Conservation (phyloP, 1,284 basidiomycete species). For the Leccinum idahoense region DNA sequence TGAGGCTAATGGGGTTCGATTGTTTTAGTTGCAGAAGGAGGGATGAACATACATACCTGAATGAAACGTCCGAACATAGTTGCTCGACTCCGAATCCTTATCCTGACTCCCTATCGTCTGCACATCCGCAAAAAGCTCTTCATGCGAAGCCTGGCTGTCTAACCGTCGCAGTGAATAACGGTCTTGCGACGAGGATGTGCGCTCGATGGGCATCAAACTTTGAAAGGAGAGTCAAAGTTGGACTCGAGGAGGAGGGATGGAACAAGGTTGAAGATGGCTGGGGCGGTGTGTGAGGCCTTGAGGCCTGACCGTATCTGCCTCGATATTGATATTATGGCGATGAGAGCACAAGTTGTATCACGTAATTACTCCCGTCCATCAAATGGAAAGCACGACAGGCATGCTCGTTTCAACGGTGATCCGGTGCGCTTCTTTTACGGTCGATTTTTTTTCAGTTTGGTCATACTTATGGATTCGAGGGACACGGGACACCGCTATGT, state of each 20-base stretch:
- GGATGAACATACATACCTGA: conserved; percentile 14
- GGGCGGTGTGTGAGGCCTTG: conserved; percentile 11
- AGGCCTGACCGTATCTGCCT: too few species aligned
- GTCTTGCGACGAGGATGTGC: conserved; percentile 12
- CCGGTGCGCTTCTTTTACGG: too few species aligned
- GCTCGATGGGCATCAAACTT: conserved; percentile 22
- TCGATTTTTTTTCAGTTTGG: too few species aligned
- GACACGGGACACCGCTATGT: too few species aligned
- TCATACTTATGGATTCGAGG: too few species aligned
- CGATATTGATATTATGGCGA: too few species aligned
- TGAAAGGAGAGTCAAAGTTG: not conserved
- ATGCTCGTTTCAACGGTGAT: too few species aligned
- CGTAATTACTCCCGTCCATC: too few species aligned
- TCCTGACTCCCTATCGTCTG: conserved; percentile 19
- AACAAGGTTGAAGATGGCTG: not conserved
- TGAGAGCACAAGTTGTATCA: too few species aligned
- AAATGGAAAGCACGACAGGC: too few species aligned
- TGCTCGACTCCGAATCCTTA: conserved; percentile 20
- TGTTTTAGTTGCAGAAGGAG: not conserved
- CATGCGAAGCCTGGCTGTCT: not conserved
- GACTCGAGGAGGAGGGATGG: not conserved
- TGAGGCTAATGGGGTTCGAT: conserved; percentile 12
- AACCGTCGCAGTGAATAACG: conserved; percentile 14
- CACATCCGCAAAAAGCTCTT: conserved; percentile 11
- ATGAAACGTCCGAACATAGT: conserved; percentile 12